phyloP scores from a whole-genome alignment of 2,329 filamentous ascomycete species.

The Clonostachys rosea region DNA sequence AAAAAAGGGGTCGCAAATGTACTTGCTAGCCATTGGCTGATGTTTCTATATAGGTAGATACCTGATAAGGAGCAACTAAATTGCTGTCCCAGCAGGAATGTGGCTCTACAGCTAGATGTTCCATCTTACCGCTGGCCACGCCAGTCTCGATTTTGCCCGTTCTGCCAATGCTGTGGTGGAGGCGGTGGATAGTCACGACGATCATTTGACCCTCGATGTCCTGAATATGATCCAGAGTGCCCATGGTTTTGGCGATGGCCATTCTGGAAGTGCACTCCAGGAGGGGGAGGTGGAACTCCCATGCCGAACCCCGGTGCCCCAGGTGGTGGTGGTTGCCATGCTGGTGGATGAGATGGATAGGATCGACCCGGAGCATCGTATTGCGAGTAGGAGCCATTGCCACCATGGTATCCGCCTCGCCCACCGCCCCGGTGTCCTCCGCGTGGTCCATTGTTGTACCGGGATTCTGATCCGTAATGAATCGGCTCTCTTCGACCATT shows the following conservation, averaged over 20 bases:
- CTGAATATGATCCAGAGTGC: not conserved
- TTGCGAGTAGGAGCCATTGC: slow-evolving; percentile 2
- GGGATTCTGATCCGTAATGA: slow-evolving; percentile 15
- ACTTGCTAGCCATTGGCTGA: too few species aligned
- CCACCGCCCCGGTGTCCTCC: slow-evolving; percentile 6
- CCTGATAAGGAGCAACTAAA: too few species aligned
- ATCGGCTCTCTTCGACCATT: slow-evolving; percentile 14
- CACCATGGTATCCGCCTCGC: slow-evolving; percentile 4
- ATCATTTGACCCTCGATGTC: slow-evolving; percentile 9
- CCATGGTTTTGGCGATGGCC: not conserved
- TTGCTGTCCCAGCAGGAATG: too few species aligned
- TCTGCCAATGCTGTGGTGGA: not conserved
- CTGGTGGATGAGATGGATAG: slow-evolving; percentile 1
- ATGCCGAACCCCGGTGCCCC: slow-evolving; percentile 23
- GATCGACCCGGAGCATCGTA: not conserved
- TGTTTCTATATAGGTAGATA: too few species aligned
- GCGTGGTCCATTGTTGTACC: not conserved
- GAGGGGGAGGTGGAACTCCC: slow-evolving; percentile 24
- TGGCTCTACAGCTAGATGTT: too few species aligned
- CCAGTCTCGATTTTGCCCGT: not conserved
- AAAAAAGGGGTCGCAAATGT: too few species aligned
- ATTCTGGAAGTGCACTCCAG: slow-evolving; percentile 13
- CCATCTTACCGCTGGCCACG: not conserved
- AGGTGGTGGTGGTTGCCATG: slow-evolving; percentile 20
- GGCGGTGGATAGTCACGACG: slow-evolving; percentile 1